Evolutionary conservation across 495 filamentous ascomycete species (phyloP), one percentile per base, ranked within the genome.

Genomic region (Talaromyces thailandensis): DNA sequence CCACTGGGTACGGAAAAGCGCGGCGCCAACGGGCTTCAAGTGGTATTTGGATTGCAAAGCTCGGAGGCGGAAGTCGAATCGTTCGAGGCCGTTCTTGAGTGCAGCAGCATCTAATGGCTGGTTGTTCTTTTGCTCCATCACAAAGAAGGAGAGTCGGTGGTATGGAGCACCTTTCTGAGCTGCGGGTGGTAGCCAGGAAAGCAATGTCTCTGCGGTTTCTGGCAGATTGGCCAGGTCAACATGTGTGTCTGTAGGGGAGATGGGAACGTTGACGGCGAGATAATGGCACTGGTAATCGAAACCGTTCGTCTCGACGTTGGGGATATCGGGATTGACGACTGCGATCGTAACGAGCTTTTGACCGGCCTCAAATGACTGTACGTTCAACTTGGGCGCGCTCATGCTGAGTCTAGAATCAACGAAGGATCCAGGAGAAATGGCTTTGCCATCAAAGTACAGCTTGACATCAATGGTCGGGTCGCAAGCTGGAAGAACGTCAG

Each of bases 141-240:
- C 78, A 73, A 96, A 90, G 56, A 98, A 70, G 29, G 84, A 82
- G 37, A 96, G 80, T 57, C 94, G 88, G 76, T 97, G 95, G 72
- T 97, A 98, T 2, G 92, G 92, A 16, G 85, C 81, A 55, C 94
- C 94, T 77, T 91, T 95, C 70, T 97, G 90, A 2, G 91, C 88
- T 64, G 86, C 88, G 2, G 94, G 88, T 1, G 94, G 86, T 2
- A 92, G 73, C 89, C 93, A 99, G 3, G 89, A 86, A 2, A 93
- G 80, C 51, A 92, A 79, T 12, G 89, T 77, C 64, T 92, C 82
- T 2, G 77, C 76, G 5, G 84, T 84, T 58, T 76, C 75, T 26
- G 76, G 75, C 16, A 87, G 73, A 52, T 76, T 67, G 23, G 71
- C 69, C 45, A 88, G 73, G 40, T 82, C 76, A 37, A 89, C 69